Evolutionary conservation across 2,329 filamentous ascomycete genomes (phyloP).

Genomic region (Ophiocordyceps camponoti-floridani): DNA sequence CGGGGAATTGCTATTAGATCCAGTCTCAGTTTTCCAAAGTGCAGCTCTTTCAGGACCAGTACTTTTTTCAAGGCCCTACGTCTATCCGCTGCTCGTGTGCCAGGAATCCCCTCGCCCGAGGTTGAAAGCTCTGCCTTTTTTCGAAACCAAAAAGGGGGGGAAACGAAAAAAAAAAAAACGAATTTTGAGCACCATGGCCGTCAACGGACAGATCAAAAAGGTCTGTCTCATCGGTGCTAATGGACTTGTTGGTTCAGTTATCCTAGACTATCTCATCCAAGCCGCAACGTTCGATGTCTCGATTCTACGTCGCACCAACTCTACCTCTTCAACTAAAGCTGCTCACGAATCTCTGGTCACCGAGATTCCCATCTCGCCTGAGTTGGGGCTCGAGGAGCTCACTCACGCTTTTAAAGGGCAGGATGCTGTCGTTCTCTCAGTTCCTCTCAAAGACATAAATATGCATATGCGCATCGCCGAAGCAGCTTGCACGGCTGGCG

Average conservation of each 20-base stretch:
- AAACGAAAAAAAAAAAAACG: no score
- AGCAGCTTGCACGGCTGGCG: conserved; percentile 38
- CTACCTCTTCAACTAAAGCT: conserved; percentile 8
- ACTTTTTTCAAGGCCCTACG: no score
- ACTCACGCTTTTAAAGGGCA: conserved; percentile 30
- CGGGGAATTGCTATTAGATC: no score
- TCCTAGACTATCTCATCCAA: conserved; percentile 18
- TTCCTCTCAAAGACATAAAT: conserved; percentile 6
- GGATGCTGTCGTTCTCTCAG: conserved; percentile 33
- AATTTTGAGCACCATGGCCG: no score
- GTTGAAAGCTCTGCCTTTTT: no score
- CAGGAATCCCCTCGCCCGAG: no score
- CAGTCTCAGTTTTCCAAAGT: no score
- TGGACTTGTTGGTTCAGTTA: conserved; percentile 20
- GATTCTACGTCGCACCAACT: conserved; percentile 31
- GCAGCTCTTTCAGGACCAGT: no score
- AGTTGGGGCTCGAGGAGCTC: conserved; percentile 17
- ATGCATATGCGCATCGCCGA: conserved; percentile 26
- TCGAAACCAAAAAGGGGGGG: no score
- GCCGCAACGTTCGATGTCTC: conserved; percentile 29
- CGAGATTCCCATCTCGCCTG: conserved; percentile 7
- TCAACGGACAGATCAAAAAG: background rate
- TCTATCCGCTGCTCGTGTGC: no score
- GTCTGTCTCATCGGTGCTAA: conserved; percentile 14
- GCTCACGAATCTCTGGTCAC: conserved; percentile 6